A percentile compares a stretch with the other conserved stretches of the same genome.
Conservation (phyloP, 768 basidiomycete species). For the Cystobasidium onofrii region DNA sequence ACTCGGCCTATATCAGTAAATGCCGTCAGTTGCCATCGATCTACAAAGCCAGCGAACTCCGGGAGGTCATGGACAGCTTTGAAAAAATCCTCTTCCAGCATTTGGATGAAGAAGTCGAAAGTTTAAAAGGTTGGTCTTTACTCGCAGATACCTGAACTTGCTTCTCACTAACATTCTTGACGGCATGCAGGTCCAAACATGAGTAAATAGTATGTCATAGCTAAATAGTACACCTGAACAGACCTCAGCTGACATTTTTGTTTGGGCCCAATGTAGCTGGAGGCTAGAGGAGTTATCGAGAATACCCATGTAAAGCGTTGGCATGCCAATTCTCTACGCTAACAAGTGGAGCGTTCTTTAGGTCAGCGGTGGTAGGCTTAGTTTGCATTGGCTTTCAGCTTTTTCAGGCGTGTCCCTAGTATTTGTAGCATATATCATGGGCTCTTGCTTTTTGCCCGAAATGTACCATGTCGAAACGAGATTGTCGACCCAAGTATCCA, state of each 20-base stretch:
- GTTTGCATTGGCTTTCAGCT: no score
- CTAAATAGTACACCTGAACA: not conserved
- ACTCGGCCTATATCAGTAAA: constrained; percentile 39
- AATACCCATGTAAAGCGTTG: not conserved
- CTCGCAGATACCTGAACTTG: not conserved
- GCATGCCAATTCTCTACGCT: no score
- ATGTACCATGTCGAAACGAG: no score
- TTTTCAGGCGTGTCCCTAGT: no score
- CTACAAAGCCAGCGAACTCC: constrained; percentile 42
- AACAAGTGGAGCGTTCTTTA: no score
- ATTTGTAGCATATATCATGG: no score
- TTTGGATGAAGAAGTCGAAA: constrained; percentile 45
- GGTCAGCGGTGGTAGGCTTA: no score
- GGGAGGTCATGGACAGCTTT: constrained; percentile 44
- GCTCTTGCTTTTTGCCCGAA: no score
- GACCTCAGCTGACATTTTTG: no score
- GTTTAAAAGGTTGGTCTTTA: constrained; percentile 37
- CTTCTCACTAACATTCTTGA: not conserved
- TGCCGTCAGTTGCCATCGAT: constrained; percentile 36
- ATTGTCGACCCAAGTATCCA: no score
- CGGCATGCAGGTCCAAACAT: not conserved
- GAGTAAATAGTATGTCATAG: not conserved
- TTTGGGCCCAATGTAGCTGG: not conserved
- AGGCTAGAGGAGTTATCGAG: not conserved
- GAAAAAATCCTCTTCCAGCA: constrained; percentile 45